A percentile compares a stretch with the other conserved stretches of the same genome.
These are phyloP conservation scores for Pseudogymnoascus sp. DNA, from an alignment of 2,329 filamentous ascomycete species.

Conservation along the genomic window DNA sequence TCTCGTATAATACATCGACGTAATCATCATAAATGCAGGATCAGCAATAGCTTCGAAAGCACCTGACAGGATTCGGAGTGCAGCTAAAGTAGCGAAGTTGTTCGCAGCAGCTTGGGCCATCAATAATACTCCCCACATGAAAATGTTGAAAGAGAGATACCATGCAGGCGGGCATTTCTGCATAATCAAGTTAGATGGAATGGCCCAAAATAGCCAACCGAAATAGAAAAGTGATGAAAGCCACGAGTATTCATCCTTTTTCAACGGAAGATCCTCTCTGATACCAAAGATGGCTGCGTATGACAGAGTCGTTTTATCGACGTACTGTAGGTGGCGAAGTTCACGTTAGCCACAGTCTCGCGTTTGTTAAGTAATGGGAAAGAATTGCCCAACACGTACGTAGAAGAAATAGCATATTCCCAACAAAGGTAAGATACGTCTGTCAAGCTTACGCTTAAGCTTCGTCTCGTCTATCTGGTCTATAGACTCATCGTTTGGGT, in stretches of 20 bases:
- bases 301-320: constrained; percentile 42
- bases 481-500: constrained; percentile 27
- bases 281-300: constrained; percentile 55
- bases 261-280: constrained; percentile 38
- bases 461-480: constrained; percentile 28
- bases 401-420: constrained; percentile 30
- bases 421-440: constrained; percentile 31
- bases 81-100: constrained; percentile 17
- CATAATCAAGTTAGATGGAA: constrained; percentile 22
- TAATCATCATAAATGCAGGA: constrained; percentile 27
- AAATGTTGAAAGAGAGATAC: constrained; percentile 17
- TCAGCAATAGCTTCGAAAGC: constrained; percentile 19
- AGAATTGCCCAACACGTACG: background rate
- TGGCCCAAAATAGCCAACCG: constrained; percentile 26
- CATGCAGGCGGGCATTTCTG: constrained; percentile 28
- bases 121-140: constrained; percentile 3
- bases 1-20: constrained; percentile 27
- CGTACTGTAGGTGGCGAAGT: constrained; percentile 32
- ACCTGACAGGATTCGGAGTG: constrained; percentile 20
- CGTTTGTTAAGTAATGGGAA: background rate
- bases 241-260: background rate
- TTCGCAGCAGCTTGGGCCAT: constrained; percentile 10
- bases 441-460: constrained; percentile 32
- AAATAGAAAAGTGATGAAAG: constrained; percentile 10
- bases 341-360: background rate